Conservation (phyloP, 495 filamentous ascomycete species). For the Lasiosphaeriaceae sp. region DNA sequence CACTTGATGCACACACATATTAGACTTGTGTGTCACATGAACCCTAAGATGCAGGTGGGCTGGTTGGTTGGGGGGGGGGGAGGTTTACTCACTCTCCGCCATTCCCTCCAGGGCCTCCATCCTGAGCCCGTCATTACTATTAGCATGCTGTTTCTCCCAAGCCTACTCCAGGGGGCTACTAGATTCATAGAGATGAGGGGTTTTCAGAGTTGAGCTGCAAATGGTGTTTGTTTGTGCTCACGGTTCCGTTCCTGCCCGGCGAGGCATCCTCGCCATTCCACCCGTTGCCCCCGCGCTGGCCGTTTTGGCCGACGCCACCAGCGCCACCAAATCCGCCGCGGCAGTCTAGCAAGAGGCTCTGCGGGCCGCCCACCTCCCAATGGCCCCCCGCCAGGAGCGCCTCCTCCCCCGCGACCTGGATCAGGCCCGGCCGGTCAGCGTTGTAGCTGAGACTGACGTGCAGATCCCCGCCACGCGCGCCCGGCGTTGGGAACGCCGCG, state of each 20-base stretch:
- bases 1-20: conserved; percentile 2
- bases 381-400: neutral
- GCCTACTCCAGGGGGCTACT: neutral
- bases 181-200: neutral
- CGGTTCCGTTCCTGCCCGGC: conserved; percentile 19
- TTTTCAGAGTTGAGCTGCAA: neutral
- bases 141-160: neutral
- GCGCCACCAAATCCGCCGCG: conserved; percentile 10
- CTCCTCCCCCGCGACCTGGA: conserved; percentile 6
- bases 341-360: conserved; percentile 11
- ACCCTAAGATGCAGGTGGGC: neutral
- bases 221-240: neutral
- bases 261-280: conserved; percentile 30
- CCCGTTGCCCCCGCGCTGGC: conserved; percentile 30
- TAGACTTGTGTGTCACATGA: neutral
- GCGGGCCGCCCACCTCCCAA: conserved; percentile 5
- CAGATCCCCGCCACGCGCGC: conserved; percentile 5
- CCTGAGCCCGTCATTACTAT: conserved; percentile 9
- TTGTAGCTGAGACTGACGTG: conserved; percentile 6
- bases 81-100: conserved; percentile 21
- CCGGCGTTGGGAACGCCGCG: conserved; percentile 2
- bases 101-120: conserved; percentile 24
- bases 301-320: conserved; percentile 12
- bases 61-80: neutral
- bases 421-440: conserved; percentile 2